These are phyloP conservation scores for Coniosporium uncinatum DNA, from an alignment of 2,329 filamentous ascomycete genomes.

Conservation along the genomic window DNA sequence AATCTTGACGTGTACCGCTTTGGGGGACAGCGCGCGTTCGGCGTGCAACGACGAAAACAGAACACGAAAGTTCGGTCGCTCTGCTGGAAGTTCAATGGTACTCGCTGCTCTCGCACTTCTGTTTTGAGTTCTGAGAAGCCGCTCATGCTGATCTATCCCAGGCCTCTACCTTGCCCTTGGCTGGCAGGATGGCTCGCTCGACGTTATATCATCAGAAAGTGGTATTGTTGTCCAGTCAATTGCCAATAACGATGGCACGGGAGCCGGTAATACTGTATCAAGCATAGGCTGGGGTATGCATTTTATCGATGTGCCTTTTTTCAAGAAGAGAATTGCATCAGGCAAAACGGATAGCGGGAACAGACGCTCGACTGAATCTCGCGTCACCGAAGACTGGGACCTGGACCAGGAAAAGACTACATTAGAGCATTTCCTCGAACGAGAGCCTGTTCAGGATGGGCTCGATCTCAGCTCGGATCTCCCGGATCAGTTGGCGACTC, in stretches of 20 bases:
- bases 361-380: not conserved
- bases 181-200: conserved; percentile 76
- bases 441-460: conserved; percentile 21
- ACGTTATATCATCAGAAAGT: conserved; percentile 73
- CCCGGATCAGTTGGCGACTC: conserved; percentile 29
- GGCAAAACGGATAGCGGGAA: not conserved
- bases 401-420: conserved; percentile 11
- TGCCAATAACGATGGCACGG: not conserved
- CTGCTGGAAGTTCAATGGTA: conserved; percentile 40
- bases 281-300: conserved; percentile 50
- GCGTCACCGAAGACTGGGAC: not conserved
- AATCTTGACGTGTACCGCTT: conserved; percentile 74
- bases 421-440: conserved; percentile 31
- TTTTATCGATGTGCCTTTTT: conserved; percentile 38
- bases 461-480: conserved; percentile 27
- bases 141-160: no score
- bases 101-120: no score
- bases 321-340: not conserved
- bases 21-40: conserved; percentile 66
- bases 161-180: conserved; percentile 76
- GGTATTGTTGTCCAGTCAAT: conserved; percentile 78
- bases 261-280: conserved; percentile 20
- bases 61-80: conserved; percentile 25
- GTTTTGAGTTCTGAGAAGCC: no score
- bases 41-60: conserved; percentile 32